phyloP scores from a whole-genome alignment of 345 rosid species.

The Gossypium arboreum region DNA sequence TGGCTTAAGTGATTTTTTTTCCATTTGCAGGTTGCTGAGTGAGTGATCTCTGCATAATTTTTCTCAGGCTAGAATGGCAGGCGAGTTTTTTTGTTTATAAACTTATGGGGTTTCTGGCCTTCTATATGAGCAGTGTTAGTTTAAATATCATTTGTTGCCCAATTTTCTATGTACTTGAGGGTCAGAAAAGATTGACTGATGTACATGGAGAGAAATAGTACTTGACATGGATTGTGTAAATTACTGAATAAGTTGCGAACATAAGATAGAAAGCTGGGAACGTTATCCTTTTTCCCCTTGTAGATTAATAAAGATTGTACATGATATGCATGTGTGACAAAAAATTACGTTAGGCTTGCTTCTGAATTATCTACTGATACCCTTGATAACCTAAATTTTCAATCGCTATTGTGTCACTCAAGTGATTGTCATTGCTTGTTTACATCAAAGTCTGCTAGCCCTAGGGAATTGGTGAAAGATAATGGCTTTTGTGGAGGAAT shows the following conservation, averaged over 20 bases:
- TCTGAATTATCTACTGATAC: neutral
- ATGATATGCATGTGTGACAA: neutral
- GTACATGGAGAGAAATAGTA: conserved; percentile 21
- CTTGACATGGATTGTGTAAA: neutral
- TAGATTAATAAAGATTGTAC: too few relatives aligned
- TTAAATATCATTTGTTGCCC: neutral
- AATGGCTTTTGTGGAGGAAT: neutral
- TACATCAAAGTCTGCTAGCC: neutral
- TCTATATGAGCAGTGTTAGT: conserved; percentile 2
- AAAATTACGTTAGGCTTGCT: neutral
- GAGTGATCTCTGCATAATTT: conserved; percentile 31
- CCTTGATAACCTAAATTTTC: neutral
- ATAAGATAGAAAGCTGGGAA: neutral
- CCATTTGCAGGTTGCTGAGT: conserved; percentile 43
- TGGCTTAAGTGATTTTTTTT: neutral
- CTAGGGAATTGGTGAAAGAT: neutral
- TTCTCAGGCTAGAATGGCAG: conserved; percentile 9
- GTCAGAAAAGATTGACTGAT: neutral
- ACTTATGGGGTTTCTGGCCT: conserved; percentile 1
- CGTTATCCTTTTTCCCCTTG: neutral
- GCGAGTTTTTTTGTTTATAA: neutral
- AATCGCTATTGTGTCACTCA: neutral
- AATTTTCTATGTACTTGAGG: neutral
- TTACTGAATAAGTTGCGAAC: neutral
- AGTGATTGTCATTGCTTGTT: neutral